Evolutionary conservation across 805 yeast genomes (phyloP).

Genomic region (Priceomyces castillae): DNA sequence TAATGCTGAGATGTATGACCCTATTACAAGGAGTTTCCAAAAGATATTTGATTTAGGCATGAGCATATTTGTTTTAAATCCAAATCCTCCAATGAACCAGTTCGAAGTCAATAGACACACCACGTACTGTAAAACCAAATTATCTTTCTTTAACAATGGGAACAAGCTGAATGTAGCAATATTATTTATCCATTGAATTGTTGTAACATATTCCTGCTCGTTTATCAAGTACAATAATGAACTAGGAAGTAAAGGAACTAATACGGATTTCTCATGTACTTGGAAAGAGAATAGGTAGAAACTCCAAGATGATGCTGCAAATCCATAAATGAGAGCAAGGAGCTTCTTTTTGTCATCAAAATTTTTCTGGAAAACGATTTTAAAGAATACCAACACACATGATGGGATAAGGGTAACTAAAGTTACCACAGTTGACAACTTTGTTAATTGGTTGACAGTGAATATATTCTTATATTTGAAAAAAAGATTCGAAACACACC

Average conservation of each 20-base stretch:
- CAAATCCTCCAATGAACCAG: slow-evolving; percentile 29
- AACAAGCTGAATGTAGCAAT: slow-evolving; percentile 81
- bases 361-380: slow-evolving; percentile 19
- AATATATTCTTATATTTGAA: slow-evolving; percentile 65
- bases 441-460: slow-evolving; percentile 55
- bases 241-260: slow-evolving; percentile 84
- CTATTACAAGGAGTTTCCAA: slow-evolving; percentile 24
- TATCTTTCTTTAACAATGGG: slow-evolving; percentile 81
- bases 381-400: slow-evolving; percentile 35
- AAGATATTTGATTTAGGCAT: slow-evolving; percentile 21
- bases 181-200: slow-evolving; percentile 85
- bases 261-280: slow-evolving; percentile 91
- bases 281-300: slow-evolving; percentile 91
- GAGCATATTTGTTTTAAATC: slow-evolving; percentile 16
- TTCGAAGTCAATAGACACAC: slow-evolving; percentile 55
- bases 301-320: slow-evolving; percentile 80
- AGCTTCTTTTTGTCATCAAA: slow-evolving; percentile 14
- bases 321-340: slow-evolving; percentile 52
- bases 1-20: slow-evolving; percentile 43
- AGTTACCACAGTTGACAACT: slow-evolving; percentile 54
- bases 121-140: slow-evolving; percentile 67
- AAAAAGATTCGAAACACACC: slow-evolving; percentile 89
- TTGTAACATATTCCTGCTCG: slow-evolving; percentile 59
- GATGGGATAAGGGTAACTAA: slow-evolving; percentile 35
- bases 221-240: slow-evolving; percentile 60